phyloP scores from a whole-genome alignment of 2,329 filamentous ascomycete species.

The Monilinia polystroma region DNA sequence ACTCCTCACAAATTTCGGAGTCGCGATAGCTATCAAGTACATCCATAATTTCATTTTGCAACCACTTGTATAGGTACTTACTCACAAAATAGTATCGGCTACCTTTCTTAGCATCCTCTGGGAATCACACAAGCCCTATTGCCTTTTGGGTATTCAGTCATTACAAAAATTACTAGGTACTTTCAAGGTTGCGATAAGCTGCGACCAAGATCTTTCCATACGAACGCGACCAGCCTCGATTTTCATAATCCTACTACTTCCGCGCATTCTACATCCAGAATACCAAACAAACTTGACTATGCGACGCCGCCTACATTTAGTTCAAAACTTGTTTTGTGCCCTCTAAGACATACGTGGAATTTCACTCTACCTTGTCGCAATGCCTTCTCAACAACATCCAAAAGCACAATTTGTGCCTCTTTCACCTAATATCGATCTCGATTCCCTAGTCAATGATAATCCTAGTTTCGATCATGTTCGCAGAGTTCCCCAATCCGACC shows the following conservation, averaged over 20 bases:
- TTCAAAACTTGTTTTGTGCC: background rate
- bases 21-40: background rate
- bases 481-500: constrained; percentile 74
- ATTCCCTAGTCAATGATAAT: constrained; percentile 70
- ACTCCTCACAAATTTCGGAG: constrained; percentile 6
- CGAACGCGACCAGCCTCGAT: background rate
- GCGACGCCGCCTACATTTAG: background rate
- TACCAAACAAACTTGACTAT: background rate
- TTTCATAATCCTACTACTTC: background rate
- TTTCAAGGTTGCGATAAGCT: constrained; percentile 1
- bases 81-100: background rate
- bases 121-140: background rate
- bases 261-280: background rate
- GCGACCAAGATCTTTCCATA: background rate
- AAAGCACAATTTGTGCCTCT: constrained; percentile 91
- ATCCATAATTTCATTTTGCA: background rate
- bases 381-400: constrained; percentile 73
- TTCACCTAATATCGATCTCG: constrained; percentile 78
- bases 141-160: background rate
- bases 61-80: background rate
- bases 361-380: constrained; percentile 44
- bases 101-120: too few species aligned
- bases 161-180: background rate
- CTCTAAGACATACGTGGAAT: background rate
- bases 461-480: constrained; percentile 86